Evolutionary conservation across 2,329 filamentous ascomycete species (phyloP).

Genomic region (Chaetomiaceae sp.): DNA sequence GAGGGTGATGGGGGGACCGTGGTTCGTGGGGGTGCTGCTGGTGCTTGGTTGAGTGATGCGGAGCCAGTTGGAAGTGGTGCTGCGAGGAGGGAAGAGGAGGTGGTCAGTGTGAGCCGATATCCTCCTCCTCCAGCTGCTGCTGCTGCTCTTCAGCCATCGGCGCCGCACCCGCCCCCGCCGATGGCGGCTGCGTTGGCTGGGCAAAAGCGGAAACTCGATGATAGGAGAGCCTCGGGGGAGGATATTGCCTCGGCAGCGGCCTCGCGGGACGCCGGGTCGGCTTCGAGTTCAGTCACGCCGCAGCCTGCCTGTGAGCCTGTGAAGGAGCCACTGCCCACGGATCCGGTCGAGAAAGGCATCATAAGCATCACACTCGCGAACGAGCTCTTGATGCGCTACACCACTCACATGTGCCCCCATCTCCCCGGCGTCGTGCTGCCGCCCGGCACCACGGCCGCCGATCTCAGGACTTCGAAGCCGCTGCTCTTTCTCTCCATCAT

Average conservation of each 20-base stretch:
- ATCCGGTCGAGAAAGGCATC: constrained; percentile 54
- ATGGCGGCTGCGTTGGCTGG: neutral
- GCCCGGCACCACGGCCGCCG: constrained; percentile 43
- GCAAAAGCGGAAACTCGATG: constrained; percentile 10
- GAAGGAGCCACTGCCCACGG: constrained; percentile 26
- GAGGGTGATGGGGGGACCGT: neutral
- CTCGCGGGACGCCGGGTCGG: neutral
- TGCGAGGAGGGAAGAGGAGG: neutral
- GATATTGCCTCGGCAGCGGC: neutral
- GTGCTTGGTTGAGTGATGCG: neutral
- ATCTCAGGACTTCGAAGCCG: constrained; percentile 54
- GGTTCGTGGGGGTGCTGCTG: neutral
- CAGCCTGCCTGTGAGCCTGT: constrained; percentile 13
- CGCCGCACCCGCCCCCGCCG: neutral
- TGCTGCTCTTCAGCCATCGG: neutral
- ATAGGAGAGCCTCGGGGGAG: neutral
- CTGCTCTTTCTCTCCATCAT: constrained; percentile 66
- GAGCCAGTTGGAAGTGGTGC: neutral
- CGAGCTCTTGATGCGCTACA: constrained; percentile 53
- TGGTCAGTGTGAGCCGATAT: neutral
- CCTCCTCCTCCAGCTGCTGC: neutral
- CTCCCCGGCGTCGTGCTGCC: constrained; percentile 59
- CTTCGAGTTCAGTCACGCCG: constrained; percentile 14
- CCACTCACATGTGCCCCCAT: constrained; percentile 52
- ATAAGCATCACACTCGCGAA: constrained; percentile 50